phyloP scores from a whole-genome alignment of 75 land plant genomes.

The Chamaecyparis obtusa region DNA sequence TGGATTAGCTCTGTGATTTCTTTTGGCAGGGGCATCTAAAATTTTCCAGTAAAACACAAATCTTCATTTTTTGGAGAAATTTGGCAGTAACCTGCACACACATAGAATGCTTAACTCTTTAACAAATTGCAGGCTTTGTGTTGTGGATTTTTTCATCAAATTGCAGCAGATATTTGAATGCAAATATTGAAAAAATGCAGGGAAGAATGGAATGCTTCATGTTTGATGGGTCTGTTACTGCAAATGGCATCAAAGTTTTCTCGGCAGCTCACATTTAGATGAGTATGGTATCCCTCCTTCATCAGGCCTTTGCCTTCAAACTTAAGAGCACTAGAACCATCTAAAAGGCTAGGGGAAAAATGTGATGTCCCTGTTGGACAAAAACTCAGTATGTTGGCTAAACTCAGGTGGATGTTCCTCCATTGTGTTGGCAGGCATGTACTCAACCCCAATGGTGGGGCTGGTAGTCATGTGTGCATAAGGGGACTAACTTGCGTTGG shows the following conservation, averaged over 20 bases:
- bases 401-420: too few relatives aligned
- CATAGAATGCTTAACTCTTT: too few relatives aligned
- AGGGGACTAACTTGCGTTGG: too few relatives aligned
- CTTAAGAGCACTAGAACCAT: neutral
- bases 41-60: neutral
- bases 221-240: neutral
- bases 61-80: too few relatives aligned
- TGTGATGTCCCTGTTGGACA: neutral
- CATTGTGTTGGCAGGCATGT: too few relatives aligned
- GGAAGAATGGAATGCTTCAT: neutral
- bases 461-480: too few relatives aligned
- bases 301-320: neutral
- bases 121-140: neutral
- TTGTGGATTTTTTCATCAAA: too few relatives aligned
- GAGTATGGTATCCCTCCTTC: neutral
- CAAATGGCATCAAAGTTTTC: neutral
- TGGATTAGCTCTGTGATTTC: neutral
- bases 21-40: neutral
- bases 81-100: too few relatives aligned
- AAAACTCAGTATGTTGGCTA: too few relatives aligned
- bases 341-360: neutral
- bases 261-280: neutral
- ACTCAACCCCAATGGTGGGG: too few relatives aligned
- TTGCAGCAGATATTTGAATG: neutral
- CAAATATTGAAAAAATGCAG: neutral